These are phyloP conservation scores for Beauveria pseudobassiana DNA, from an alignment of 2,329 filamentous ascomycete genomes.

Conservation along the genomic window DNA sequence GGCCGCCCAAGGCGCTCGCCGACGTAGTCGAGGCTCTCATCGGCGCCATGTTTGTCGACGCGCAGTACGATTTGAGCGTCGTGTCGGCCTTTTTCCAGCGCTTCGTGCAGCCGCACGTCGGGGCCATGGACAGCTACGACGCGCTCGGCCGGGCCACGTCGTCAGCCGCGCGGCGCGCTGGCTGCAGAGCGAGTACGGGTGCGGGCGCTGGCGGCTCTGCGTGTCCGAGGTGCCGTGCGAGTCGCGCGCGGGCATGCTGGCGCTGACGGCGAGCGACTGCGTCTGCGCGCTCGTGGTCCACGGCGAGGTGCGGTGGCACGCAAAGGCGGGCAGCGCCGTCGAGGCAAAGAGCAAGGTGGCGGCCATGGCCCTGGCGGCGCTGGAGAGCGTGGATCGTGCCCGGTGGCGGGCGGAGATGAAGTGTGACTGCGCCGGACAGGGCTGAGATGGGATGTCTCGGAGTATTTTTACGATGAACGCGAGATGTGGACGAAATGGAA, in stretches of 20 bases:
- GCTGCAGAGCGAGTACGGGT: constrained; percentile 58
- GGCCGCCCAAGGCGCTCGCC: constrained; percentile 67
- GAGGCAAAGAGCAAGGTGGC: constrained; percentile 67
- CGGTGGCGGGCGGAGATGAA: constrained; percentile 54
- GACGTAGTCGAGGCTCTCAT: constrained; percentile 87
- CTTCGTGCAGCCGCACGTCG: constrained; percentile 71
- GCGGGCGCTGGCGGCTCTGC: constrained; percentile 50
- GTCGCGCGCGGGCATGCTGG: constrained; percentile 34
- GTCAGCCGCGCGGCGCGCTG: constrained; percentile 63
- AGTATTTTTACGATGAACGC: too few species aligned
- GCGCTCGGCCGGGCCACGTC: constrained; percentile 78
- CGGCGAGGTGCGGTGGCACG: constrained; percentile 55
- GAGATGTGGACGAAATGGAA: not conserved
- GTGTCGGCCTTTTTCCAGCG: constrained; percentile 71
- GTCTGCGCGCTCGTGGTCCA: constrained; percentile 74
- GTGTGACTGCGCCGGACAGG: constrained; percentile 53
- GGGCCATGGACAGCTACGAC: constrained; percentile 80
- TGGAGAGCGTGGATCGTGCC: constrained; percentile 37
- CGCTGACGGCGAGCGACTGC: constrained; percentile 42
- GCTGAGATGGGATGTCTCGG: not conserved
- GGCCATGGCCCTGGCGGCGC: constrained; percentile 43
- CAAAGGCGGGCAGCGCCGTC: constrained; percentile 53
- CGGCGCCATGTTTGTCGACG: constrained; percentile 88
- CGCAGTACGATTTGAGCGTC: constrained; percentile 64
- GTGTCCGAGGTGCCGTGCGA: constrained; percentile 34